Evolutionary conservation across 371 early-diverging fungal genomes (phyloP), one percentile per base, ranked within the genome.

Genomic region (Actinomortierella ambigua): DNA sequence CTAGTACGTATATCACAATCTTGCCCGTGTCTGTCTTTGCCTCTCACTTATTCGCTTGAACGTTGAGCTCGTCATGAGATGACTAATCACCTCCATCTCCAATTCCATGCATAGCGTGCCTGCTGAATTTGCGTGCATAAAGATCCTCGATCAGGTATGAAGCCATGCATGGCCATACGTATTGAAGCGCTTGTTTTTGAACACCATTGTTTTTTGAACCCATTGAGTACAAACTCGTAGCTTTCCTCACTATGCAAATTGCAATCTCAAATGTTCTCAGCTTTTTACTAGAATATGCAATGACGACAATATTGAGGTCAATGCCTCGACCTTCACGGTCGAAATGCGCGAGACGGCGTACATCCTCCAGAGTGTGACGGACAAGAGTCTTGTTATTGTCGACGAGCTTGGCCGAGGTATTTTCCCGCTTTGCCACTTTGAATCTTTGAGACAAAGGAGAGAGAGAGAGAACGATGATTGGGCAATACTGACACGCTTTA

Each of bases 341-440:
- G 99, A 98, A 75, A 97, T 98, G 97, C 82, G 83, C 26, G 96
- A 96, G 66, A 86, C 92, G 0, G 86, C 95, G 0, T 92, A 88
- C 58, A 90, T 99, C 47, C 76, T 97, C 43, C 85, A 92, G 50
- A 82, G 88, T 59, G 81, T 89, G 2, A 86, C 89, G 0, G 69
- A 81, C 29, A 64, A 77, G 15, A 90, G 93, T 49, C 76, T 99
- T 20, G 87, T 97, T 1, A 78, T 99, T 27, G 88, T 99, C 49
- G 99, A 99, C 75, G 99, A 99, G 78, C 87, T 99, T 14, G 99
- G 99, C 6, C 77, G 98, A 80, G 98, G 99, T 83, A 83, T n/a
- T n/a, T n/a, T n/a, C n/a, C n/a, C n/a, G n/a, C n/a, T n/a, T n/a
- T n/a, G n/a, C n/a, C n/a, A n/a, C n/a, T n/a, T n/a, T n/a, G n/a